Evolutionary conservation across 495 filamentous ascomycete species (phyloP), one percentile per base, ranked within the genome.

Genomic region (Rhizodiscina lignyota): DNA sequence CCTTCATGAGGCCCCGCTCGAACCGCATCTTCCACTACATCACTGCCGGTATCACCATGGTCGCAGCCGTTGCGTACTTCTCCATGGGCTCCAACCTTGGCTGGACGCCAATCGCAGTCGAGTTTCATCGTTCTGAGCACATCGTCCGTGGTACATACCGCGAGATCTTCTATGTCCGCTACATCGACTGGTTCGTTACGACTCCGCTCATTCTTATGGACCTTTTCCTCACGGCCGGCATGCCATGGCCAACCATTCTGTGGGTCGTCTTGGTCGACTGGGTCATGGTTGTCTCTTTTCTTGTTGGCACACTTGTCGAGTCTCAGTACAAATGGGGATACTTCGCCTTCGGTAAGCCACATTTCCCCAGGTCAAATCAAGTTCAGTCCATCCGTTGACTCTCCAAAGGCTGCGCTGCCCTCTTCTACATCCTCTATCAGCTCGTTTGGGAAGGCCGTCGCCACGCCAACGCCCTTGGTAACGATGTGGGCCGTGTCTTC

Each of bases 81-180:
- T 63, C 67, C 43, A 75, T 79, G 65, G 75, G 63, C 27, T 70
- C 73, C 4, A 70, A 79, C 47, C 56, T 83, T 0, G 79, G 78
- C 33, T 74, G 67, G 53, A 68, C 65, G 6, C 64, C 72, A 15
- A 74, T 79, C 38, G 44, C 47, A 6, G 67, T 73, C 18, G 59
- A 76, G 43, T 76, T 66, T 41, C 42, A 40, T 4, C 59, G 66
- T 5, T 44, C 39, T 34, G 55, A 62, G 16, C 45, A 52, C 22
- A 51, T 56, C 17, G 59, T 67, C 3, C 29, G 43, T 6, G 66
- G 65, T 6, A 43, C 50, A 3, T 63, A 59, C 13, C 66, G 78
- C 6, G 63, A 80, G 52, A 69, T 83, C 47, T 83, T 80, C 52
- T 83, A 75, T 39, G 74, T 70, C 21, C 61, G 75, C 19, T 83